A percentile compares a stretch with the other conserved stretches of the same genome.
These are phyloP conservation scores for Claviceps humidiphila DNA, from an alignment of 2,329 filamentous ascomycete genomes.

Conservation along the genomic window DNA sequence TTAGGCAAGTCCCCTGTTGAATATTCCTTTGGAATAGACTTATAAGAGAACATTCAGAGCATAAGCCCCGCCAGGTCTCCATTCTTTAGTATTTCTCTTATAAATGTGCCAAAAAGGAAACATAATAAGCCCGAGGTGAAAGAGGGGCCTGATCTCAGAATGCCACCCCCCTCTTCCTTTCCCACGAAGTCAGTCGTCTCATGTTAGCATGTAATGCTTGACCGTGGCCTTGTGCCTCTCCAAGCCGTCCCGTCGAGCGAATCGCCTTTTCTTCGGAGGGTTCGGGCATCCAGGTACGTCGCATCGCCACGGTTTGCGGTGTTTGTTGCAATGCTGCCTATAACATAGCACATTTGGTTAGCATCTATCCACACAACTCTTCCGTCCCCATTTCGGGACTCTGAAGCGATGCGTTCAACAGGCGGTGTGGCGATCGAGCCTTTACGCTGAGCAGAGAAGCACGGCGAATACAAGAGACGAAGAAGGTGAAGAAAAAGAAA, in stretches of 20 bases:
- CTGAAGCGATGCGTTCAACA: neutral
- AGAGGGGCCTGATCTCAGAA: neutral
- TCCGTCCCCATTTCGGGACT: neutral
- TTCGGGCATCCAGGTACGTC: slow-evolving; percentile 26
- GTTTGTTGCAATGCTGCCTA: slow-evolving; percentile 31
- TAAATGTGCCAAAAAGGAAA: no score
- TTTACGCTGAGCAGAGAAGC: neutral
- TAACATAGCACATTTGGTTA: slow-evolving; percentile 1
- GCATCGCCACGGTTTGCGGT: slow-evolving; percentile 28
- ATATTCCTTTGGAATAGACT: neutral
- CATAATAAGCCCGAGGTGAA: neutral
- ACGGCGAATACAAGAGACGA: neutral
- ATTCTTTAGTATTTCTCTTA: no score
- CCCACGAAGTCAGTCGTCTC: slow-evolving; percentile 2
- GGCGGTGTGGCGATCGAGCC: neutral
- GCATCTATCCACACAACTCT: neutral
- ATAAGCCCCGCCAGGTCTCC: neutral
- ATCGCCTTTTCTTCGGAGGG: slow-evolving; percentile 26
- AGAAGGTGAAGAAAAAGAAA: neutral
- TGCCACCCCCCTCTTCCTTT: neutral
- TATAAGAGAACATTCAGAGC: neutral
- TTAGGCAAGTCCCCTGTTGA: neutral
- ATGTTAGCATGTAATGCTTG: slow-evolving; percentile 22
- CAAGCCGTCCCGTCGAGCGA: slow-evolving; percentile 28
- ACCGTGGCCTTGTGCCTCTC: slow-evolving; percentile 27